Evolutionary conservation across 2,329 filamentous ascomycete genomes (phyloP), one percentile per base, ranked within the genome.

Genomic region (Colletotrichum eremochloae): DNA sequence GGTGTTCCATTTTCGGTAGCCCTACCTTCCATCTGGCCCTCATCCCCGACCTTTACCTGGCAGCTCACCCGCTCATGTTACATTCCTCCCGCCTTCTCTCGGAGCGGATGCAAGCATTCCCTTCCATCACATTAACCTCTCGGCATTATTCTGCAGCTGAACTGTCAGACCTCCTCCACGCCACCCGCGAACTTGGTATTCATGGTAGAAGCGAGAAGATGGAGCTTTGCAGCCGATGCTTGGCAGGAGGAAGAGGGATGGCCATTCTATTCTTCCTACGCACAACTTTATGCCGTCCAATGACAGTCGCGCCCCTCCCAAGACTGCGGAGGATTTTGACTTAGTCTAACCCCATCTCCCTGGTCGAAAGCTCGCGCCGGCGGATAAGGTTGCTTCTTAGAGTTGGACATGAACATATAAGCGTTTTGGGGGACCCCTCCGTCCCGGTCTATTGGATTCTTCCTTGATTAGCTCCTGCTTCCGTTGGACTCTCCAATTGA

Each of bases 371-470:
- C 44, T 12, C 40, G 20, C 53, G 40, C 50, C 18, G 56, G 42
- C 15, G 46, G 50, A 42, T 52, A 57, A 36, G 38, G 38, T 31
- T 62, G 52, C 29, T 38, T 11, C 31, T 42, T 14, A 58, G 31
- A 42, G 44, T 53, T 44, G 55, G 40, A 14, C 48, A 64, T 61
- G 60, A 50, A 55, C 69, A 72, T 72, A 72, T 72, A 72, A 72
- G 66, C 3, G 33, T 61, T 69, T 55, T 38, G 24, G 20, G 20
- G 3, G 20, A 36, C 38, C 69, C 53, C 20, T 48, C 31, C 15
- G 38, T 33, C 36, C 14, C 55, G 38, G 29, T 42, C 18, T 46
- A 18, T 36, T 15, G 57, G 31, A 42, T 36, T 18, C 42, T 42
- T 3, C 29, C 24, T 55, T 53, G 65, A 46, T 38, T 38, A 40